These are phyloP conservation scores for Phialophora verrucosa DNA, from an alignment of 2,329 filamentous ascomycete genomes.

Conservation along the genomic window DNA sequence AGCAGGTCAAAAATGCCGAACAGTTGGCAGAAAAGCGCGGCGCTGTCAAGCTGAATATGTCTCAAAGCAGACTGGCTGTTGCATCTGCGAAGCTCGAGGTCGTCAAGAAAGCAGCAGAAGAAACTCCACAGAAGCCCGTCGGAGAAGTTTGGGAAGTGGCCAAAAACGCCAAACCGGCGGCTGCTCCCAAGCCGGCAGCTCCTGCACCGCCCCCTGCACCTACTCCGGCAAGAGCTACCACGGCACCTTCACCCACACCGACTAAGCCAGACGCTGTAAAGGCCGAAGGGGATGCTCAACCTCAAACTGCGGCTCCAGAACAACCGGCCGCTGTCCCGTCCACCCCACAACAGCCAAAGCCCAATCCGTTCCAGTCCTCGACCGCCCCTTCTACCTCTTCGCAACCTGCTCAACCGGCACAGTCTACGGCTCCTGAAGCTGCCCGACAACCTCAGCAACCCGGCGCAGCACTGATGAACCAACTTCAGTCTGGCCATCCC, in stretches of 20 bases:
- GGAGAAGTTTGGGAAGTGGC: slow-evolving; percentile 85
- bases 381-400: not conserved
- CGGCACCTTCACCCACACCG: slow-evolving; percentile 27
- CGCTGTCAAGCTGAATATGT: slow-evolving; percentile 76
- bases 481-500: slow-evolving; percentile 34
- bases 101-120: slow-evolving; percentile 79
- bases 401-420: not conserved
- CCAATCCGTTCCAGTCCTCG: not conserved
- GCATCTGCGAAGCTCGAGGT: slow-evolving; percentile 75
- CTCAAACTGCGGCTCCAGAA: slow-evolving; percentile 31
- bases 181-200: slow-evolving; percentile 30
- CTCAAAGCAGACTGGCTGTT: slow-evolving; percentile 69
- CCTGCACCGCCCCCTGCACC: slow-evolving; percentile 21
- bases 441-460: slow-evolving; percentile 32
- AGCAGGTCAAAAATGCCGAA: slow-evolving; percentile 55
- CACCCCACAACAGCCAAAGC: slow-evolving; percentile 21
- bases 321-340: slow-evolving; percentile 31
- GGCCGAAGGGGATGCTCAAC: slow-evolving; percentile 31
- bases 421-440: slow-evolving; percentile 20
- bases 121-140: slow-evolving; percentile 83
- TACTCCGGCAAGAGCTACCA: slow-evolving; percentile 25
- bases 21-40: slow-evolving; percentile 77
- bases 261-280: slow-evolving; percentile 22
- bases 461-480: slow-evolving; percentile 33
- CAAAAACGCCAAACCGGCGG: slow-evolving; percentile 65